Evolutionary conservation across 2,329 filamentous ascomycete genomes (phyloP).

Genomic region (Dendrostoma leiphaemia): DNA sequence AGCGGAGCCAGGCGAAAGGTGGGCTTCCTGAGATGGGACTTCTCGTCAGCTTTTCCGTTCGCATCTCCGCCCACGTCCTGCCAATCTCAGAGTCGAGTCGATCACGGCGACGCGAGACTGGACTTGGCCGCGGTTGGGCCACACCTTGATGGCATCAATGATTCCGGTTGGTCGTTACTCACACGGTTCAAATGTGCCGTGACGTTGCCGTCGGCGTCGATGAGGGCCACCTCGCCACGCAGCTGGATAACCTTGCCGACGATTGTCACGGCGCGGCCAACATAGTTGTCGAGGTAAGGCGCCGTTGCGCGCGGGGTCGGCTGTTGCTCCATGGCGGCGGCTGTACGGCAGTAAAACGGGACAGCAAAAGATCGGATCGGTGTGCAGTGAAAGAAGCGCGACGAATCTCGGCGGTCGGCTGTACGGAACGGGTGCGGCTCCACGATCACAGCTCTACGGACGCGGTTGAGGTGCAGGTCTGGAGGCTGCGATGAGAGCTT

Average conservation of each 20-base stretch:
- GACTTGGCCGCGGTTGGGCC: neutral
- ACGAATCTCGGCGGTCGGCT: neutral
- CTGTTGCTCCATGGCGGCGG: conserved; percentile 62
- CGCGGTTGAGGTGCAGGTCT: too few relatives aligned
- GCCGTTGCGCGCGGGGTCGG: conserved; percentile 80
- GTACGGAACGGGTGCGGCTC: too few relatives aligned
- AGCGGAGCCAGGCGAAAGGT: conserved; percentile 66
- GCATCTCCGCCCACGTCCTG: neutral
- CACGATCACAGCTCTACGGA: too few relatives aligned
- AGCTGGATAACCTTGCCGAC: conserved; percentile 83
- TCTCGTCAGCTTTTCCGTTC: neutral
- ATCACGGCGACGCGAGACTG: neutral
- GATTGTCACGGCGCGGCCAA: conserved; percentile 74
- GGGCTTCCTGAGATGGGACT: conserved; percentile 56
- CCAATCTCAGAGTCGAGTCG: neutral
- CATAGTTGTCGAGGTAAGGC: conserved; percentile 73
- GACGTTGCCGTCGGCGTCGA: conserved; percentile 78
- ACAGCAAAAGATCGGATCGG: neutral
- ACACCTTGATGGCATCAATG: neutral
- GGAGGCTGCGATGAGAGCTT: too few relatives aligned
- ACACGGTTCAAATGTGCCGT: conserved; percentile 68
- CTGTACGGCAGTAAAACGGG: neutral
- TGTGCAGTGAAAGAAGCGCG: neutral
- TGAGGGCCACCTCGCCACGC: conserved; percentile 73
- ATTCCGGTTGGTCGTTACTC: too few relatives aligned